phyloP scores from a whole-genome alignment of 148 eudicot species.

The Amaranthus cruentus region DNA sequence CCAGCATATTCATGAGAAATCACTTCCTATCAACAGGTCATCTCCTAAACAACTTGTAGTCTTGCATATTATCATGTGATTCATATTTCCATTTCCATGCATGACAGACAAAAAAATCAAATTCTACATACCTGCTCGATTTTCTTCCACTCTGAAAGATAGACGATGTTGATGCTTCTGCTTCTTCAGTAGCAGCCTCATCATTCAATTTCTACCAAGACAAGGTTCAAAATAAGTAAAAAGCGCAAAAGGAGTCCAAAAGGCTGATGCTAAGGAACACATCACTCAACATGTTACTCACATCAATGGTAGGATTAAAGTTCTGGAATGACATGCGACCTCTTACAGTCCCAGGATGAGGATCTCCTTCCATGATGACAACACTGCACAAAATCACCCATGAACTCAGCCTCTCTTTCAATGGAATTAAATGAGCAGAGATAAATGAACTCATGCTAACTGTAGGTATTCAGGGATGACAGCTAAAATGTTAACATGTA shows the following conservation, averaged over 20 bases:
- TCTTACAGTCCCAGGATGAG: slow-evolving; percentile 62
- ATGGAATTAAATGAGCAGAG: background rate
- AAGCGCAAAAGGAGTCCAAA: slow-evolving; percentile 14
- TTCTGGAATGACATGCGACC: slow-evolving; percentile 91
- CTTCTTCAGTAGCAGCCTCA: slow-evolving; percentile 33
- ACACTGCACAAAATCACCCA: slow-evolving; percentile 39
- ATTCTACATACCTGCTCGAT: slow-evolving; percentile 37
- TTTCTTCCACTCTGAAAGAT: slow-evolving; percentile 34
- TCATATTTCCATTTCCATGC: background rate
- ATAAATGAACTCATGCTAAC: background rate
- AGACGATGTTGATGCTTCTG: slow-evolving; percentile 45
- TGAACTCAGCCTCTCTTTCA: background rate
- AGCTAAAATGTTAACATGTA: background rate
- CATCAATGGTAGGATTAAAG: slow-evolving; percentile 89
- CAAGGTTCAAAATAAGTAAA: slow-evolving; percentile 31
- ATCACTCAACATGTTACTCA: slow-evolving; percentile 44
- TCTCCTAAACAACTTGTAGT: background rate
- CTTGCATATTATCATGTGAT: background rate
- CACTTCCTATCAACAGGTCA: background rate
- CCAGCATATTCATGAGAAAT: background rate
- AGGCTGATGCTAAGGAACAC: slow-evolving; percentile 7
- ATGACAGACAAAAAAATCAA: background rate
- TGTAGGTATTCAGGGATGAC: background rate
- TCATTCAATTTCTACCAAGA: slow-evolving; percentile 64
- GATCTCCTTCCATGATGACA: slow-evolving; percentile 93